A percentile compares a stretch with the other conserved stretches of the same genome.
Evolutionary conservation across 2,329 filamentous ascomycete species (phyloP).

Genomic region (Pestalotiopsis sp.): DNA sequence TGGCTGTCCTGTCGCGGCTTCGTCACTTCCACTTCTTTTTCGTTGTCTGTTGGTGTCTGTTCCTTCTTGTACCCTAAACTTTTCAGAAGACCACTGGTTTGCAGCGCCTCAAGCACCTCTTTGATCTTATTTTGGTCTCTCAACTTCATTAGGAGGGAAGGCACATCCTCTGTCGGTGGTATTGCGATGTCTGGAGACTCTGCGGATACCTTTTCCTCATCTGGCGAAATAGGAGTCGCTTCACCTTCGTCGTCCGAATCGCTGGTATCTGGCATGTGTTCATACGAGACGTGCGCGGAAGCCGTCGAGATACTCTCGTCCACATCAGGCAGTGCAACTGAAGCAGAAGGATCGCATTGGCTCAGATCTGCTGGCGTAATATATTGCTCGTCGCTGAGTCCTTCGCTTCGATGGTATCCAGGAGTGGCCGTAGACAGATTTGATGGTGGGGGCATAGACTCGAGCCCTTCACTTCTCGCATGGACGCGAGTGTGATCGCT

Average conservation of each 20-base stretch:
- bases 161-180: not conserved
- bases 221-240: not conserved
- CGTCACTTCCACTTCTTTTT: conserved; percentile 18
- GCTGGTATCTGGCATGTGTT: not conserved
- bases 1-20: conserved; percentile 19
- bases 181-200: not conserved
- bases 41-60: conserved; percentile 16
- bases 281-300: not conserved
- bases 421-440: not conserved
- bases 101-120: conserved; percentile 26
- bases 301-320: not conserved
- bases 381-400: not conserved
- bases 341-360: not conserved
- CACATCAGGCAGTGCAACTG: not conserved
- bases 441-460: not conserved
- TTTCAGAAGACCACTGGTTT: conserved; percentile 25
- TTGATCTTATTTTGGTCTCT: conserved; percentile 17
- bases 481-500: not conserved
- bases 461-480: not conserved
- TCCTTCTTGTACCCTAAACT: conserved; percentile 26
- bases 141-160: conserved; percentile 15
- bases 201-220: not conserved
- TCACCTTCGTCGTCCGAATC: not conserved
- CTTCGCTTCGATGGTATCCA: not conserved
- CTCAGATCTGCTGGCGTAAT: not conserved